These are phyloP conservation scores for Luffa acutangula DNA, from an alignment of 306 rosid genomes.

Conservation along the genomic window DNA sequence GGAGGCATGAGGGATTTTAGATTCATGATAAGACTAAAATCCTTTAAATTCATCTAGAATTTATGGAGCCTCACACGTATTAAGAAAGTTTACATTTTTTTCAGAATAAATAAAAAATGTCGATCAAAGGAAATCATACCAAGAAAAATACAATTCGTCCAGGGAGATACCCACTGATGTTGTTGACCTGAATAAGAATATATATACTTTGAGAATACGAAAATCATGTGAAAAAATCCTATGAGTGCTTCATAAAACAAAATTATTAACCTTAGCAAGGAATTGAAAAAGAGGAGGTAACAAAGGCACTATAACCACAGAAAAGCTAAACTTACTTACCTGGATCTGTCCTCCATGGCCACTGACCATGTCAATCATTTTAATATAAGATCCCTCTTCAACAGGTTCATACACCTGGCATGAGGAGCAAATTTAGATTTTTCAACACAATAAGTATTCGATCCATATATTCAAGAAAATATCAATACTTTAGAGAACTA, in stretches of 20 bases:
- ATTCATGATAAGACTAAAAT: background rate
- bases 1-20: background rate
- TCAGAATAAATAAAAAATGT: background rate
- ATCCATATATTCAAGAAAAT: conserved; percentile 10
- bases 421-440: conserved; percentile 13
- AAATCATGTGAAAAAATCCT: background rate
- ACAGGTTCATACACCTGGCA: conserved; percentile 84
- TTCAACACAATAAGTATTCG: background rate
- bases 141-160: conserved; percentile 95
- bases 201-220: conserved; percentile 2
- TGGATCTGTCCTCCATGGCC: conserved; percentile 97
- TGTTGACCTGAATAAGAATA: conserved; percentile 72
- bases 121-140: conserved; percentile 42
- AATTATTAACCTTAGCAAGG: background rate
- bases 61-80: background rate
- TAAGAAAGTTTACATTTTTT: conserved; percentile 5
- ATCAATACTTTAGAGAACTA: conserved; percentile 19
- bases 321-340: conserved; percentile 56
- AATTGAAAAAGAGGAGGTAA: background rate
- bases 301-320: background rate
- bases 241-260: background rate
- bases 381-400: conserved; percentile 95
- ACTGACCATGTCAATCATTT: conserved; percentile 97
- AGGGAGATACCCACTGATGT: conserved; percentile 98
- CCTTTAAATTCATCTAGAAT: background rate